phyloP scores from a whole-genome alignment of 805 yeast genomes.

The Brettanomyces nanus region DNA sequence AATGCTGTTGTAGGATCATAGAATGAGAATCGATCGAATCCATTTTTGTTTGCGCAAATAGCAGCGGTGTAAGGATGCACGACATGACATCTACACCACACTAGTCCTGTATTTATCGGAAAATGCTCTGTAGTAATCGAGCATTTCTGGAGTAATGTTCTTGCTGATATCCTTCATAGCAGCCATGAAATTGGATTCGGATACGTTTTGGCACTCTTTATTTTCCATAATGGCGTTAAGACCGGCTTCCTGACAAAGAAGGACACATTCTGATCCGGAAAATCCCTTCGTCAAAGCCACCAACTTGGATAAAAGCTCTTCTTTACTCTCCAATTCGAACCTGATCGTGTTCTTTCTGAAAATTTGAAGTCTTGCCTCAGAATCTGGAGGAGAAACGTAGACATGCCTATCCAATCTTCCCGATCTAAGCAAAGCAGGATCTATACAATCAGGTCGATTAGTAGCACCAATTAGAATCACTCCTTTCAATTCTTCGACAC shows the following conservation, averaged over 20 bases:
- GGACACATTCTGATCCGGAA: conserved; percentile 93
- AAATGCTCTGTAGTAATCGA: conserved; percentile 60
- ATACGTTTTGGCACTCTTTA: conserved; percentile 42
- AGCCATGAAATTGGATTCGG: conserved; percentile 48
- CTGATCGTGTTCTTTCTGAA: conserved; percentile 58
- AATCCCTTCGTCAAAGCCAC: conserved; percentile 77
- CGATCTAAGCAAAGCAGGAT: conserved; percentile 88
- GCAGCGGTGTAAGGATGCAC: too few species aligned
- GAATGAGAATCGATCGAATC: too few species aligned
- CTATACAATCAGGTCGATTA: conserved; percentile 88
- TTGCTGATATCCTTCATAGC: conserved; percentile 63
- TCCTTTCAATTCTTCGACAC: conserved; percentile 90
- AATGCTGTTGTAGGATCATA: too few species aligned
- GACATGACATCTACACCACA: too few species aligned
- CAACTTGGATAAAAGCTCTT: conserved; percentile 34
- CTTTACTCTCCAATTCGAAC: conserved; percentile 47
- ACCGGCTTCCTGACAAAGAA: conserved; percentile 93
- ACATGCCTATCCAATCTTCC: conserved; percentile 92
- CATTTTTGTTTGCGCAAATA: too few species aligned
- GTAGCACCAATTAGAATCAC: conserved; percentile 96
- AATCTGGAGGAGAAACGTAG: conserved; percentile 89
- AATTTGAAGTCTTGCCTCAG: conserved; percentile 71
- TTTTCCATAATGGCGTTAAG: conserved; percentile 86
- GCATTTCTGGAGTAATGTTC: conserved; percentile 83
- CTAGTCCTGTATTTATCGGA: conserved; percentile 30